Percentiles rank a stretch among this genome's conserved stretches.
Conservation (phyloP, 768 basidiomycete species). For the Mycena polygramma region DNA sequence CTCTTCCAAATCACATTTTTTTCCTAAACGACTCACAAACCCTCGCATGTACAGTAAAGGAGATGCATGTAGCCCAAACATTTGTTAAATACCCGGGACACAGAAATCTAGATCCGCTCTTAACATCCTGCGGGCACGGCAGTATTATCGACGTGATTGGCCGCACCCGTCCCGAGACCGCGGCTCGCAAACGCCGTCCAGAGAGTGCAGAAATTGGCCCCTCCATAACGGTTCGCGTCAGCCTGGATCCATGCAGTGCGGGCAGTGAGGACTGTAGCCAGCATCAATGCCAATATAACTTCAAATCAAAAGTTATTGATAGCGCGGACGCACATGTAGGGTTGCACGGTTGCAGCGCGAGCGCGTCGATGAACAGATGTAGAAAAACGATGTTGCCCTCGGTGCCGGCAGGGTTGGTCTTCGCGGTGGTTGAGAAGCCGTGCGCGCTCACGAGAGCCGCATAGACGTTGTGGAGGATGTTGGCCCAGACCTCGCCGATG, state of each 20-base stretch:
- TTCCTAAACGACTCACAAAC: too few species aligned
- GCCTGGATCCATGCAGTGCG: conserved; percentile 56
- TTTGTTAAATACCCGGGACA: neutral
- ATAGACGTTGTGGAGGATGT: conserved; percentile 34
- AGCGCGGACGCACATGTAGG: conserved; percentile 28
- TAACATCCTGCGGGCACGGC: conserved; percentile 16
- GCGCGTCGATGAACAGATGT: conserved; percentile 53
- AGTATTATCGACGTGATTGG: conserved; percentile 13
- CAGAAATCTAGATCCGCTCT: neutral
- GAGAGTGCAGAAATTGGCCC: conserved; percentile 51
- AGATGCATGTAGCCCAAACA: neutral
- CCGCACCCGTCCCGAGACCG: conserved; percentile 24
- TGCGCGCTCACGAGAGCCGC: conserved; percentile 20
- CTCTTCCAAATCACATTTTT: too few species aligned
- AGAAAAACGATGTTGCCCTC: conserved; percentile 53
- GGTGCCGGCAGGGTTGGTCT: conserved; percentile 33
- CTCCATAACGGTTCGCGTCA: conserved; percentile 52
- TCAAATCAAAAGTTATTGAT: neutral
- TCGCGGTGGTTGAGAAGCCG: conserved; percentile 20
- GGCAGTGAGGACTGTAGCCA: conserved; percentile 36
- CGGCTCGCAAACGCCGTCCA: conserved; percentile 56
- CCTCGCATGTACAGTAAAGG: too few species aligned
- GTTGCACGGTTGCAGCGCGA: conserved; percentile 53
- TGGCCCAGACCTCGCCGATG: conserved; percentile 35
- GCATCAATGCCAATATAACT: too few species aligned